Conservation (phyloP, 495 filamentous ascomycete species). For the Podospora australis region DNA sequence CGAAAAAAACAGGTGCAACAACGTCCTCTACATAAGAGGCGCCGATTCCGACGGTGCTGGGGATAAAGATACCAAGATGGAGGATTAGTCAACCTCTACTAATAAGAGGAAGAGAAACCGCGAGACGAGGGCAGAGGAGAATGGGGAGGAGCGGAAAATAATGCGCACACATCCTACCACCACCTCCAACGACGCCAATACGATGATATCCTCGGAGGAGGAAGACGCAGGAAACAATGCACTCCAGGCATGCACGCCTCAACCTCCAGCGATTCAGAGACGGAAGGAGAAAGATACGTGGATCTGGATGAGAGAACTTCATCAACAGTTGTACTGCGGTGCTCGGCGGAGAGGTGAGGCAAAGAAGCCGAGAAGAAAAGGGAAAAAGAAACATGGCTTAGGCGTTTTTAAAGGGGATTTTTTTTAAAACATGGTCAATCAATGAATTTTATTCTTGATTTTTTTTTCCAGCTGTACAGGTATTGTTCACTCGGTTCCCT, state of each 20-base stretch:
- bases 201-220: not conserved
- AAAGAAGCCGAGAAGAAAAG: not conserved
- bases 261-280: no score
- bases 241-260: no score
- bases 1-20: no score
- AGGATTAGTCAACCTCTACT: conserved; percentile 39
- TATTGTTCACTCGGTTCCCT: not conserved
- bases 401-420: not conserved
- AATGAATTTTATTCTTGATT: no score
- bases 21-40: conserved; percentile 85
- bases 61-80: conserved; percentile 53
- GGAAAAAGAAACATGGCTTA: not conserved
- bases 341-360: no score
- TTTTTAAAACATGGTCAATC: no score
- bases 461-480: no score
- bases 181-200: no score
- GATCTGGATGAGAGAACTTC: not conserved
- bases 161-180: no score
- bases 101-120: not conserved
- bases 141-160: not conserved
- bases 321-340: no score
- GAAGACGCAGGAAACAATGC: no score
- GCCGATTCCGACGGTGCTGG: conserved; percentile 56
- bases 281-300: not conserved
- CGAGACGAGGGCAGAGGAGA: not conserved